Base-by-base conservation (phyloP, 1,139 yeast species). In the Hansenula lynferdii region DNA sequence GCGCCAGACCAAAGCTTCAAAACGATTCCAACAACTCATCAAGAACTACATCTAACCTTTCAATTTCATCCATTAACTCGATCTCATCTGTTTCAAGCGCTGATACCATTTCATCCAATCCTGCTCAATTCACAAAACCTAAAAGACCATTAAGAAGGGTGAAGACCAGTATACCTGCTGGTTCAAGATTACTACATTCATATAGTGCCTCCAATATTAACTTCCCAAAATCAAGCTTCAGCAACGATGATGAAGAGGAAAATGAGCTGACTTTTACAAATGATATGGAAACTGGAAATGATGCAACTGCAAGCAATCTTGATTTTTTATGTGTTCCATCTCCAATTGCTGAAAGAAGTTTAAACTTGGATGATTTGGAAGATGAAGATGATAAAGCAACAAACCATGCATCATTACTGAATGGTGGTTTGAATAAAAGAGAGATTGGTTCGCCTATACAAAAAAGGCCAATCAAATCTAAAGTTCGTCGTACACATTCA, bases 401-500 rank as follows among this genome's bases (percentile, higher is more conserved):
- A n/a, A n/a, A n/a, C n/a, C 43, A 43, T 17, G 20, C 35, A 18
- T 35, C 40, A 14, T 31, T 28, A 11, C 12, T 21, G 18, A 21
- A 15, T 27, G 23, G 12, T 37, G 45, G 44, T 5, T 26, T 42
- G 17, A 43, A 49, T 36, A 56, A 54, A 41, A 45, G 59, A 40
- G 59, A 56, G 36, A 44, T 54, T 24, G 58, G 58, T 5, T 56
- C 60, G 6, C 63, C 63, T 9, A 27, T 56, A 8, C 62, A 58
- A 36, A 55, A 57, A 40, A 49, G 50, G 29, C 51, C 55, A 27
- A 18, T 50, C 6, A 50, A 56, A 41, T 42, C 53, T 15, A 70
- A 71, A 48, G 72, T 73, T 40, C 64, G 87, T 40, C 67, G 87
- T 42, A 77, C 81, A 20, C 86, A 79, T 50, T 77, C 85, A 30